Conservation (phyloP, 2,329 filamentous ascomycete species). For the Nothomitra cinnamomea region DNA sequence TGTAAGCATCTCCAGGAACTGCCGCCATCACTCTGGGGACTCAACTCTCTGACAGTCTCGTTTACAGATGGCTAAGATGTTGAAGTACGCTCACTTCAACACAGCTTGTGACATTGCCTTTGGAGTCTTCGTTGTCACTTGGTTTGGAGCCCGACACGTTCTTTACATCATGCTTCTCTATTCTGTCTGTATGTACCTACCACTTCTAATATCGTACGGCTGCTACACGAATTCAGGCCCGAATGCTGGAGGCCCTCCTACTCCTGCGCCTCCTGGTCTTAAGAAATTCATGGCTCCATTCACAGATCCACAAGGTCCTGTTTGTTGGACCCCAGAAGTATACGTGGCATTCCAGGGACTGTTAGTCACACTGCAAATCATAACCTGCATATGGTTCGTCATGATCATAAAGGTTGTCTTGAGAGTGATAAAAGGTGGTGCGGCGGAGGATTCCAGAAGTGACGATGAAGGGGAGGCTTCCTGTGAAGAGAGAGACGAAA, state of each 20-base stretch:
- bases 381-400: slow-evolving; percentile 76
- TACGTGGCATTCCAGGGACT: slow-evolving; percentile 61
- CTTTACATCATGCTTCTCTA: slow-evolving; percentile 66
- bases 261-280: slow-evolving; percentile 20
- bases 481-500: slow-evolving; percentile 27
- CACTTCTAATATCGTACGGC: slow-evolving; percentile 43
- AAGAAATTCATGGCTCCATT: slow-evolving; percentile 40
- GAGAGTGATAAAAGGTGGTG: slow-evolving; percentile 57
- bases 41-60: slow-evolving; percentile 9
- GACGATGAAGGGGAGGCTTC: slow-evolving; percentile 66
- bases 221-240: slow-evolving; percentile 50
- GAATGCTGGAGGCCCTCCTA: slow-evolving; percentile 36
- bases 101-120: slow-evolving; percentile 68
- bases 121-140: slow-evolving; percentile 68
- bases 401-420: slow-evolving; percentile 76
- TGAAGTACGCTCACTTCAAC: slow-evolving; percentile 73
- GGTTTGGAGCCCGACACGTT: slow-evolving; percentile 71
- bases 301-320: slow-evolving; percentile 47
- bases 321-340: slow-evolving; percentile 66
- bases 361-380: slow-evolving; percentile 59
- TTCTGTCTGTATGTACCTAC: slow-evolving; percentile 56
- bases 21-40: slow-evolving; percentile 1
- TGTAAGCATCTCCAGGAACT: slow-evolving; percentile 32
- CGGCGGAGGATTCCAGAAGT: slow-evolving; percentile 72
- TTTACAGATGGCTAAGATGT: slow-evolving; percentile 64